Conservation (phyloP, 23 red algal genomes). For the Cyanidium caldarium region DNA sequence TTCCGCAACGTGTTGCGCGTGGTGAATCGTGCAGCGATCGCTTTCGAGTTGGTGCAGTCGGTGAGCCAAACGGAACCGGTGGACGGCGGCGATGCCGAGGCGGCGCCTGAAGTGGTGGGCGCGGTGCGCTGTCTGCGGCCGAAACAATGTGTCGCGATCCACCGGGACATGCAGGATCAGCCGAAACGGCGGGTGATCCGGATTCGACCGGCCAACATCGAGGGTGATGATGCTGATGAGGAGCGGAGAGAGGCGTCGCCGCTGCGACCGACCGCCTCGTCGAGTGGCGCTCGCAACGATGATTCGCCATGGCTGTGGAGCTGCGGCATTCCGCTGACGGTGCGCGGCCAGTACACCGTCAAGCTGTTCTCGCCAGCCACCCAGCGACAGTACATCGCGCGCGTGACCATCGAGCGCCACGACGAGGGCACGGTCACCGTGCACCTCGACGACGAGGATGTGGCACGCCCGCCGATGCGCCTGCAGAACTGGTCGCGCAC, state of each 20-base stretch:
- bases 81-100: slow-evolving; percentile 9
- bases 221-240: slow-evolving; percentile 24
- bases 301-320: slow-evolving; percentile 58
- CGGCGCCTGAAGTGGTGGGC: slow-evolving; percentile 23
- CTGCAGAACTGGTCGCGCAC: slow-evolving; percentile 50
- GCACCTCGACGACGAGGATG: slow-evolving; percentile 44
- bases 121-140: slow-evolving; percentile 24
- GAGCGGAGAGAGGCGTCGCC: too few relatives aligned
- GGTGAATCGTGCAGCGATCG: slow-evolving; percentile 33
- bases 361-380: slow-evolving; percentile 88
- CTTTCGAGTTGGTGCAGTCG: slow-evolving; percentile 64
- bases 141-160: slow-evolving; percentile 21
- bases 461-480: slow-evolving; percentile 64
- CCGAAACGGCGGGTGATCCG: slow-evolving; percentile 18
- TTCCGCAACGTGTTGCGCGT: slow-evolving; percentile 57
- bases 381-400: slow-evolving; percentile 82
- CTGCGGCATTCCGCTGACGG: slow-evolving; percentile 31
- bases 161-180: slow-evolving; percentile 41
- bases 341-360: slow-evolving; percentile 40
- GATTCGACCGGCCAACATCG: slow-evolving; percentile 8
- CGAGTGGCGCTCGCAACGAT: background rate
- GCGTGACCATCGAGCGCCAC: slow-evolving; percentile 25
- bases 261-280: too few relatives aligned
- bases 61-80: background rate
- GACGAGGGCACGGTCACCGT: slow-evolving; percentile 25